Evolutionary conservation across 75 land plant species (phyloP), one percentile per base, ranked within the genome.

Genomic region (Cupressus sempervirens): DNA sequence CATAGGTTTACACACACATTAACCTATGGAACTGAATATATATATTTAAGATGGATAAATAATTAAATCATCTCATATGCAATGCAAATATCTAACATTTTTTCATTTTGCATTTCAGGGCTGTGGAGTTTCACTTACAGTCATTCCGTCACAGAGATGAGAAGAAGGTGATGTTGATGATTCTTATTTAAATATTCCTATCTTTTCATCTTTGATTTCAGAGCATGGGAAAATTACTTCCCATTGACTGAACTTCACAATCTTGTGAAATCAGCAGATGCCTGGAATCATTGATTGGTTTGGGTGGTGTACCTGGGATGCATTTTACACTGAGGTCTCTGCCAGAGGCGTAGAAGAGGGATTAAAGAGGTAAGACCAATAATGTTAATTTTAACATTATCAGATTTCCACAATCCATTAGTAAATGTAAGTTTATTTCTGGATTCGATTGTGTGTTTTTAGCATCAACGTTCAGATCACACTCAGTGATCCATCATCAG

Each of bases 291-390:
- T 97, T 84, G 92, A 97, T 86, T 97, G 94, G 94, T 97, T 97
- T 88, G 99, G 99, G 16, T 97, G 99, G 99, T 97, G 99, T 74
- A 97, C 99, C n/a, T 97, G 99, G 99, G 96, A 97, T 92, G 99
- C 99, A 52, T 97, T 97, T 84, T 96, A 97, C 67, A 95, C 98
- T 0, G 90, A 94, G 83, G 99, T 97, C 32, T 92, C 95, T 32
- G 88, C 95, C 15, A 93, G 92, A 23, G 98, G 96, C 0, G 94
- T 97, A 32, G 87, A 80, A 46, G 85, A 92, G 84, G 99, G 99
- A 30, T 32, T 97, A 35, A 83, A 91, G 83, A 95, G 99, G 99
- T 95, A 82, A 62, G 30, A 12, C 26, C 32, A 88, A 29, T 56
- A 7, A 50, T 50, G 53, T 50, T 50, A 50, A 50, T n/a, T n/a